Base-by-base conservation (phyloP, 768 basidiomycete genomes). In the Boletales sp. region DNA sequence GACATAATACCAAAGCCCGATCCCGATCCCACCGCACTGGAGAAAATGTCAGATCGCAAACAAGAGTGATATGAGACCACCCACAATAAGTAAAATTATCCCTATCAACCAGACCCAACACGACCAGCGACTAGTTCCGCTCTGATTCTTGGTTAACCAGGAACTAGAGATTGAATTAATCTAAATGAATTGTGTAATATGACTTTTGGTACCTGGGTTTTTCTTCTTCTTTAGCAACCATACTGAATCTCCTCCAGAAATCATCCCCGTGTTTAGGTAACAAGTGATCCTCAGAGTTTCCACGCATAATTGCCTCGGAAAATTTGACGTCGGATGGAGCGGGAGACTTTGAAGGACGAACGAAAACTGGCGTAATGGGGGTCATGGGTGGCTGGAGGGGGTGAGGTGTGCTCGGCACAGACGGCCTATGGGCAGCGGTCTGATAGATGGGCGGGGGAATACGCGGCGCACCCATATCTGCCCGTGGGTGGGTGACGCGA, bases 161-260 rank as follows among this genome's bases (percentile, higher is more conserved):
- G 76, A 68, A 54, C 84, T 87, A 50, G 46, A 17, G 30, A 17
- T 34, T 31, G 33, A 5, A 46, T 42, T 39, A 19, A 50, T 9
- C 17, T 15, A 55, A 18, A 19, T 46, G n/a, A 31, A 42, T 13
- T 11, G 34, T 18, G 13, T 13, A 41, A 32, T 34, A 46, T 18
- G 34, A 14, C 25, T 41, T 37, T 55, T 57, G 25, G 17, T 46
- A 74, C 76, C 70, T 72, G 66, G 77, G 74, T 58, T 81, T 81
- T 61, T 74, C 72, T 57, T 86, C 82, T 51, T 83, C 82, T 61
- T 81, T 87, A 9, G 82, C 88, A 54, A 91, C 82, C 74, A 90
- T 89, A 53, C 85, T 87, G 69, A 91, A 92, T 35, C 90, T 76
- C 52, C 86, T 75, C 90, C 90, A 92, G 69, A 92, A 91, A 59